Evolutionary conservation across 176 grass and related monocot genomes (phyloP), one percentile per base, ranked within the genome.

Genomic region (Phyllostachys edulis): DNA sequence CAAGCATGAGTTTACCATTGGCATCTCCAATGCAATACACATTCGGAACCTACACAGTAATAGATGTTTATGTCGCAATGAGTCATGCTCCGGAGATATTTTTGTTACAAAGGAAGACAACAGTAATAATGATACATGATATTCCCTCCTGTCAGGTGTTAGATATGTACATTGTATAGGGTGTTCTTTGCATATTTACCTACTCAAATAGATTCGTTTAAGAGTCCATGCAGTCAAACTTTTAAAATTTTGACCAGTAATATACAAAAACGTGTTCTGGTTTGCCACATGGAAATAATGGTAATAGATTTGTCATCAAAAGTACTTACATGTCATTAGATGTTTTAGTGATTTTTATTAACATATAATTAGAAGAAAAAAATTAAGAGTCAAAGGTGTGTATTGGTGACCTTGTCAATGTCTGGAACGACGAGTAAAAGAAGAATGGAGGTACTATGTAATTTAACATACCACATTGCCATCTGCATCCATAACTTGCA

Each of bases 11-110:
- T 88, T 93, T 93, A 20, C 91, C 91, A 64, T 93, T 90, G 18
- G 91, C 91, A 79, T 93, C 91, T 83, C 91, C 91, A 75, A 93
- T 93, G 71, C 88, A 90, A 88, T 85, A 93, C 67, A 93, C 76
- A 88, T 93, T 82, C 11, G 88, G 91, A 16, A 93, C 85, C 91
- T 93, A 55, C 16, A 77, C 7, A 21, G 9, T 24, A 21, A 20
- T 55, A 55, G 5, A 49, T 62, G 26, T 71, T 62, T 26, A 20
- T 70, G 40, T 63, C 12, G 32, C 5, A 26, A 37, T 16, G 21
- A 86, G 34, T 34, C 32, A 12, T 5, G 34, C 23, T 32, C 29
- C 12, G 12, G 49, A 68, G 23, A 37, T 50, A 32, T 75, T 56
- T 37, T 75, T 56, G 5, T 39, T 38, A 15, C 49, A 18, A 55